Evolutionary conservation across 345 rosid species (phyloP).

Genomic region (Theobroma cacao): DNA sequence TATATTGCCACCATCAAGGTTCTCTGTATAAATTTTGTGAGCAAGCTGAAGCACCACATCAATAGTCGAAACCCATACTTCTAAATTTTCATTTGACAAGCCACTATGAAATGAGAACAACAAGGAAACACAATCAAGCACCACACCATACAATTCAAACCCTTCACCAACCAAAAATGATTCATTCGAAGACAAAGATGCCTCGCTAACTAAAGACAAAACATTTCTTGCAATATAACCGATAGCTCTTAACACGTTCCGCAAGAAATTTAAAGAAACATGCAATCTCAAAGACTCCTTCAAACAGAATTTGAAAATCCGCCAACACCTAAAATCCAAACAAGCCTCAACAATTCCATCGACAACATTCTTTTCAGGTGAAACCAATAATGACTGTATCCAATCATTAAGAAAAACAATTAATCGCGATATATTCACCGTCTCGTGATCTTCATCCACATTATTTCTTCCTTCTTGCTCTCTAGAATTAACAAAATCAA

Average conservation of each 20-base stretch:
- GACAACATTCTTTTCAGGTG: constrained; percentile 37
- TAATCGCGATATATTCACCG: constrained; percentile 54
- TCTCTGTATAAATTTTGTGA: constrained; percentile 33
- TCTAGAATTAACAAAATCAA: constrained; percentile 40
- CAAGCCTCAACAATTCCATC: constrained; percentile 31
- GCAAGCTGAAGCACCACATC: constrained; percentile 52
- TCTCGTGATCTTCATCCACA: constrained; percentile 48
- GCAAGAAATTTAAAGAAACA: constrained; percentile 51
- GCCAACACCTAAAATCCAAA: constrained; percentile 82
- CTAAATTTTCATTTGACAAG: constrained; percentile 62
- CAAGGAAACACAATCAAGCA: constrained; percentile 58
- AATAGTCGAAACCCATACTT: constrained; percentile 62
- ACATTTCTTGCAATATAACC: constrained; percentile 38
- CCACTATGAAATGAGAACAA: constrained; percentile 58
- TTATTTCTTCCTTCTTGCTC: constrained; percentile 26
- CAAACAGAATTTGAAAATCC: constrained; percentile 68
- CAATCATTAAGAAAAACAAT: constrained; percentile 70
- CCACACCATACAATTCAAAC: constrained; percentile 41
- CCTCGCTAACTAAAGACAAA: constrained; percentile 31
- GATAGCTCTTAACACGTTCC: constrained; percentile 58
- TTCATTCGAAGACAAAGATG: constrained; percentile 21
- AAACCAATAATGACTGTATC: constrained; percentile 63
- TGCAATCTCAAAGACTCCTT: constrained; percentile 50
- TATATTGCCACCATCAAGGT: constrained; percentile 35
- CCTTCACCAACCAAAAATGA: constrained; percentile 33